phyloP scores from a whole-genome alignment of 129 eudicot genomes.

The Logfia minima region DNA sequence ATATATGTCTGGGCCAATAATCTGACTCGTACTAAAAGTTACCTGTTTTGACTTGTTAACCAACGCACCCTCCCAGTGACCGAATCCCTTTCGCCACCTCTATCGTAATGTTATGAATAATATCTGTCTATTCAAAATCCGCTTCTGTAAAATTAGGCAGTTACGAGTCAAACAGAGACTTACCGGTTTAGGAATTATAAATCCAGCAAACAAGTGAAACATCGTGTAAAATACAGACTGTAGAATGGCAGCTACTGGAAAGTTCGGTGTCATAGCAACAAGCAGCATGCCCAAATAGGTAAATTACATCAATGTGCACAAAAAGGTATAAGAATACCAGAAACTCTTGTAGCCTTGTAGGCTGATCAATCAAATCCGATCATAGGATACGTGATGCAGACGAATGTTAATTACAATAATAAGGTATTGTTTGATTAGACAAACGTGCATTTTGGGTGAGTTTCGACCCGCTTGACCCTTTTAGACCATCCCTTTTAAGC shows the following conservation, averaged over 20 bases:
- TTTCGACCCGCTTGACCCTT: not conserved
- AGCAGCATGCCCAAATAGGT: no score
- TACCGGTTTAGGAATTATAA: constrained; percentile 51
- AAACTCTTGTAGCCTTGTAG: no score
- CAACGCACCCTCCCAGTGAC: constrained; percentile 2
- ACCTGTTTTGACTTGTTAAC: no score
- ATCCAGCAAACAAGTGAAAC: constrained; percentile 52
- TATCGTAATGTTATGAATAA: no score
- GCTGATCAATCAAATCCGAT: constrained; percentile 8
- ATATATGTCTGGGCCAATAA: no score
- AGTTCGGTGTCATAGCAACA: constrained; percentile 36
- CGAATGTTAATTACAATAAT: not conserved
- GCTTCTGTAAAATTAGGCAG: no score
- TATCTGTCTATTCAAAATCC: not conserved
- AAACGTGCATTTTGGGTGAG: not conserved
- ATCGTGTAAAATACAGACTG: constrained; percentile 44
- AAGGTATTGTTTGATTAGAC: no score
- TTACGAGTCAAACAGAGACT: constrained; percentile 22
- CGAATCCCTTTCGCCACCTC: constrained; percentile 42
- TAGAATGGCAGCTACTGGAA: constrained; percentile 46
- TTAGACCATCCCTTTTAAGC: not conserved
- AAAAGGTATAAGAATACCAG: no score
- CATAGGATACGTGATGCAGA: constrained; percentile 36
- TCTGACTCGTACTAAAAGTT: no score
- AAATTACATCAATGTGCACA: no score